Conservation (phyloP, 2,329 filamentous ascomycete species). For the Cladobotryum mycophilum region DNA sequence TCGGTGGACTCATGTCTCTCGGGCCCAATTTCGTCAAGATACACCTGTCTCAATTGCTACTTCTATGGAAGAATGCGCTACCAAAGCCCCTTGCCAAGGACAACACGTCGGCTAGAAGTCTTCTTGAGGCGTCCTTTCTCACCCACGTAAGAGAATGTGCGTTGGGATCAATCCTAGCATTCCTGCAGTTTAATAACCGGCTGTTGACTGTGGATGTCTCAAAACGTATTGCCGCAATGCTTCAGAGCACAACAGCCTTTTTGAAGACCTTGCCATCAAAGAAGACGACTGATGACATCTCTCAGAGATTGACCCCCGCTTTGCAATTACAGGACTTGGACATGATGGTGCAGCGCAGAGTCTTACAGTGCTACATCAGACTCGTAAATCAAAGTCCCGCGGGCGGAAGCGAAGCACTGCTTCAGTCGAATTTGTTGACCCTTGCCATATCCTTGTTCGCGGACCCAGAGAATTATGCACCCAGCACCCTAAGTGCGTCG, state of each 20-base stretch:
- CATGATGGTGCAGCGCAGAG: conserved; percentile 85
- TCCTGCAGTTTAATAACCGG: conserved; percentile 87
- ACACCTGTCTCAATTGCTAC: conserved; percentile 83
- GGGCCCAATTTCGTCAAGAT: conserved; percentile 99
- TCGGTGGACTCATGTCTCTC: conserved; percentile 92
- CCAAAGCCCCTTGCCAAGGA: conserved; percentile 93
- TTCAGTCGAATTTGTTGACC: conserved; percentile 87
- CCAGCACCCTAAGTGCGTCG: conserved; percentile 78
- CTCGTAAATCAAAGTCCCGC: conserved; percentile 82
- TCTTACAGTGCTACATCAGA: conserved; percentile 91
- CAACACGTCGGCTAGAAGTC: conserved; percentile 74
- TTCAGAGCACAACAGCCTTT: conserved; percentile 89
- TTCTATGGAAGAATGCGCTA: conserved; percentile 95
- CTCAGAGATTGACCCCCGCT: conserved; percentile 75
- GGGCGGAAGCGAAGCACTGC: conserved; percentile 74
- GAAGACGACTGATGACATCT: conserved; percentile 80
- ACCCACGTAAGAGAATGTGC: conserved; percentile 94
- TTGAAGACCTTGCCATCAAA: conserved; percentile 76
- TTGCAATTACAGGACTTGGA: conserved; percentile 86
- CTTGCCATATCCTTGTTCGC: conserved; percentile 87
- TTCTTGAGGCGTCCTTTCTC: conserved; percentile 85
- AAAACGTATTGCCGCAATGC: conserved; percentile 85
- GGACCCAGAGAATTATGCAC: conserved; percentile 81
- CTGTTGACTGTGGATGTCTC: conserved; percentile 90
- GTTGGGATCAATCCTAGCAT: conserved; percentile 82